Base-by-base conservation (phyloP, 2,329 filamentous ascomycete genomes). In the Calonectria hawksworthii region DNA sequence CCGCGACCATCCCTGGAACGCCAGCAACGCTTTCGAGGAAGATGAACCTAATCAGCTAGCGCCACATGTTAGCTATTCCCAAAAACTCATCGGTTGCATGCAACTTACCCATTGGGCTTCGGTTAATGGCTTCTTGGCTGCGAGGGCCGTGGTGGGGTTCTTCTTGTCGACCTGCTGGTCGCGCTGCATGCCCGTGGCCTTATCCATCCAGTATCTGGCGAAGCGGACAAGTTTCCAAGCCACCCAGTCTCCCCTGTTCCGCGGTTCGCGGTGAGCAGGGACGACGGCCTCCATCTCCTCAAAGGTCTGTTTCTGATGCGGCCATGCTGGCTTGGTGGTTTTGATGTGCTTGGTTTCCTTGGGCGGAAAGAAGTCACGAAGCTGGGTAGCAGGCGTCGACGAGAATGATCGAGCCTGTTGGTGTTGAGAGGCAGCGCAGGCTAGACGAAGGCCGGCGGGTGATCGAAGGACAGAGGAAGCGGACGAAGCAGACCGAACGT, bases 1-100 rank as follows among this genome's bases (percentile, higher is more conserved):
- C 97, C 0, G 94, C 97, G 0, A 99, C 96, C 95, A 99, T 99
- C 10, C 97, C 97, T 0, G 97, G 97, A 0, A 99, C 97, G 41
- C 96, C 97, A 16, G 97, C 97, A 50, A 99, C 95, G 64, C 94
- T 96, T 85, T 99, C 97, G 41, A 99, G 90, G 85, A 99, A 99
- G 79, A 99, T 91, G 82, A 98, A 96, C 9, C 96, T 91, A 64
- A 94, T 91, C 80, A 98, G 89, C 89, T 89, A 66, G 26, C 26
- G 59, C 8, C 28, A 32, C 18, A 38, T 72, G 63, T 82, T 67
- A 82, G 77, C 44, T 13, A 13, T 52, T 34, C 18, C 59, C n/a
- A 1, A 38, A 38, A 51, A n/a, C 23, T 52, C 16, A 21, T 32
- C 10, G 8, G 21, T 28, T 18, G 14, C 7, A 13, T n/a, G 13